phyloP scores from a whole-genome alignment of 306 rosid genomes.

The Cicer judaicum region DNA sequence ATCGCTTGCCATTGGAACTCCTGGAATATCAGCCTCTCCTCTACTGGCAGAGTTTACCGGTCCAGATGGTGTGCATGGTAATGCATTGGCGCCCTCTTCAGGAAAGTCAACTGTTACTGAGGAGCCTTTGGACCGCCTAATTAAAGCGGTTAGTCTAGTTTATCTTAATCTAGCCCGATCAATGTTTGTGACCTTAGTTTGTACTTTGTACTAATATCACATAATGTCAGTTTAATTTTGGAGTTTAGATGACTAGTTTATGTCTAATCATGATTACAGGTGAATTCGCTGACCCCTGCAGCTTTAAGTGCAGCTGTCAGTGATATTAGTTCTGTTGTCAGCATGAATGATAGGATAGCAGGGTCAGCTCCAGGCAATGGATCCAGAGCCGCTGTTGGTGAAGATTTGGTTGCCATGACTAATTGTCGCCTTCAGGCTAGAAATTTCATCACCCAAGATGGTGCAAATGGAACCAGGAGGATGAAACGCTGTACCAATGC shows the following conservation, averaged over 20 bases:
- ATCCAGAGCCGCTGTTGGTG: conserved; percentile 98
- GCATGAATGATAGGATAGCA: conserved; percentile 95
- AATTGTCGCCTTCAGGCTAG: conserved; percentile 95
- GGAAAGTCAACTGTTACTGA: conserved; percentile 81
- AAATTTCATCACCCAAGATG: conserved; percentile 80
- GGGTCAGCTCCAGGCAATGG: conserved; percentile 99
- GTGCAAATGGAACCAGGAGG: conserved; percentile 79
- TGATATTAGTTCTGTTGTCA: conserved; percentile 88
- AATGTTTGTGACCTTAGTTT: conserved; percentile 19
- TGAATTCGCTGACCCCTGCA: conserved; percentile 74
- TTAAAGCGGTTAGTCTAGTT: conserved; percentile 77
- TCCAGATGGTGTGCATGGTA: conserved; percentile 77
- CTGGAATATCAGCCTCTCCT: conserved; percentile 99
- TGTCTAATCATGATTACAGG: conserved; percentile 61
- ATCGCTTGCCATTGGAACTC: conserved; percentile 96
- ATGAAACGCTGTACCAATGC: conserved; percentile 92
- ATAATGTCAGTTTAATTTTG: conserved; percentile 20
- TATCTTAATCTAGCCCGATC: conserved; percentile 34
- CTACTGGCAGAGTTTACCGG: conserved; percentile 85
- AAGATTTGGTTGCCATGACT: conserved; percentile 97
- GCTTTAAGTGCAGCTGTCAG: conserved; percentile 84
- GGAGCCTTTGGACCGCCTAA: conserved; percentile 89
- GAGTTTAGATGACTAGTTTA: conserved; percentile 32
- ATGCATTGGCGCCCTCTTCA: conserved; percentile 61
- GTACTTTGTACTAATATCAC: conserved; percentile 25